These are phyloP conservation scores for Diplodia corticola DNA, from an alignment of 2,329 filamentous ascomycete species.

Conservation along the genomic window DNA sequence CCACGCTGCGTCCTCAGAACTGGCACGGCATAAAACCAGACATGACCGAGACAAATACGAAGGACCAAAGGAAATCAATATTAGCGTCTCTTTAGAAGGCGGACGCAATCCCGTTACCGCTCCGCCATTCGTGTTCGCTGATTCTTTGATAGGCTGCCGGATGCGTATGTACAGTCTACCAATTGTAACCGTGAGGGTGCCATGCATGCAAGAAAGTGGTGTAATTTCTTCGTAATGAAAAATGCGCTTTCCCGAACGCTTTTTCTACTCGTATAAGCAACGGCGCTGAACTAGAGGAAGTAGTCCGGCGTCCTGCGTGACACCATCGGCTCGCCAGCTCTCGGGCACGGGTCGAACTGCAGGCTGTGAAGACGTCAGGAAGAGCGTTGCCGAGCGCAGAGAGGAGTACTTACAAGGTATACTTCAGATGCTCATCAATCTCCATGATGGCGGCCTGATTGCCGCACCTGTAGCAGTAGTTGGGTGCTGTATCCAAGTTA, in stretches of 20 bases:
- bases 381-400: background rate
- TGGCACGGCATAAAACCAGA: background rate
- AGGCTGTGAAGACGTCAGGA: conserved; percentile 59
- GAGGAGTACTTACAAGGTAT: conserved; percentile 80
- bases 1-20: too few relatives aligned
- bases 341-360: conserved; percentile 97
- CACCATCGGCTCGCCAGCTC: conserved; percentile 98
- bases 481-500: conserved; percentile 48
- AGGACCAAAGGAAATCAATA: conserved; percentile 3
- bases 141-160: conserved; percentile 25
- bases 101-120: conserved; percentile 15
- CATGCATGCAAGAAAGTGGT: conserved; percentile 18
- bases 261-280: conserved; percentile 18
- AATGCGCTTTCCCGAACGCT: conserved; percentile 16
- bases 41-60: background rate
- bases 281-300: conserved; percentile 70
- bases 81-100: conserved; percentile 12
- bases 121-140: conserved; percentile 15
- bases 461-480: conserved; percentile 97
- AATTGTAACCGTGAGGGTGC: conserved; percentile 12
- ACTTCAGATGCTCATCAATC: conserved; percentile 98
- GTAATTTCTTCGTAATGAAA: conserved; percentile 17
- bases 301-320: conserved; percentile 94
- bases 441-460: conserved; percentile 99
- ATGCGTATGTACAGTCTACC: conserved; percentile 29